phyloP scores from a whole-genome alignment of 192 early-diverging fungal species.

The Umbelopsis vinacea region DNA sequence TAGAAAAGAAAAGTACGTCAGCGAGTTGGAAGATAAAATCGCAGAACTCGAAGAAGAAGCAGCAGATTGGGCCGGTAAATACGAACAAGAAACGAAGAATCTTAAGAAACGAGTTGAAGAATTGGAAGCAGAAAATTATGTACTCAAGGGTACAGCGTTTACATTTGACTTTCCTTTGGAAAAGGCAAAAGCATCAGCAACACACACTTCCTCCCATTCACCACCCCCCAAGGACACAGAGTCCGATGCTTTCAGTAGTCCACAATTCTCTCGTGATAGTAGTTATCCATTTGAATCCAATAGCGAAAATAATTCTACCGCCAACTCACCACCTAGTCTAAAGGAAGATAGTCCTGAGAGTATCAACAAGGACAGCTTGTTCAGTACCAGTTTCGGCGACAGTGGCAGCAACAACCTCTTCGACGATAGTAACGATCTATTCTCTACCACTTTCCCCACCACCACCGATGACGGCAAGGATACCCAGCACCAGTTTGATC shows the following conservation, averaged over 20 bases:
- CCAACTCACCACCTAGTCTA: slow-evolving; percentile 2
- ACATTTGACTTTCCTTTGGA: slow-evolving; percentile 56
- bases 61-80: slow-evolving; percentile 45
- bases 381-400: slow-evolving; percentile 12
- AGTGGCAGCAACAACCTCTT: neutral
- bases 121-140: slow-evolving; percentile 55
- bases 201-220: neutral
- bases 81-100: slow-evolving; percentile 47
- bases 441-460: neutral
- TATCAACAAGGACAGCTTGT: neutral
- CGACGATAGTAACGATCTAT: slow-evolving; percentile 1
- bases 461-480: neutral
- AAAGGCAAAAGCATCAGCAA: slow-evolving; percentile 27
- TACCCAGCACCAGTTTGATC: slow-evolving; percentile 18
- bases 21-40: slow-evolving; percentile 74
- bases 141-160: slow-evolving; percentile 55
- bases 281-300: slow-evolving; percentile 13
- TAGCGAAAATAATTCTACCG: neutral
- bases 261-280: slow-evolving; percentile 9
- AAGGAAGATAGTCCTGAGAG: slow-evolving; percentile 9
- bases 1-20: slow-evolving; percentile 78
- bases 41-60: slow-evolving; percentile 66
- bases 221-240: slow-evolving; percentile 16
- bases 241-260: slow-evolving; percentile 6
- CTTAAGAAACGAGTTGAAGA: slow-evolving; percentile 56